phyloP scores from a whole-genome alignment of 768 basidiomycete species.

The Rickenella mellea region DNA sequence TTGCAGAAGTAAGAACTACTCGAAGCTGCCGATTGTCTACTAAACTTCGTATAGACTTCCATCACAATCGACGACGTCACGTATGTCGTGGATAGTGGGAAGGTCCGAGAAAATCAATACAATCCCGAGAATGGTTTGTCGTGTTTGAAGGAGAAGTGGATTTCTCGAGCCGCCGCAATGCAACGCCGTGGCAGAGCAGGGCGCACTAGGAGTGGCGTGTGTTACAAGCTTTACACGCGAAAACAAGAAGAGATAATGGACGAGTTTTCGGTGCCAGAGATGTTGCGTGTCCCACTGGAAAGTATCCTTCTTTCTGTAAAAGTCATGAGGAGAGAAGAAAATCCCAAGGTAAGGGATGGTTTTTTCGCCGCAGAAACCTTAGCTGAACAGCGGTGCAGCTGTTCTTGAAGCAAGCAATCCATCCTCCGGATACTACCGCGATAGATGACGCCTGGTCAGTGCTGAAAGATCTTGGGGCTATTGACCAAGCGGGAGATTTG shows the following conservation, averaged over 20 bases:
- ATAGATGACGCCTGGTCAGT: conserved; percentile 71
- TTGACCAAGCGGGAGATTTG: conserved; percentile 50
- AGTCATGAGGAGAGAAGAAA: conserved; percentile 63
- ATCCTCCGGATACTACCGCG: conserved; percentile 68
- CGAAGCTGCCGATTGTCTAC: neutral
- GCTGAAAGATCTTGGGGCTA: conserved; percentile 70
- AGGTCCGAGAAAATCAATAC: conserved; percentile 73
- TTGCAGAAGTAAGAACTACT: conserved; percentile 60
- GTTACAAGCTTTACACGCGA: conserved; percentile 83
- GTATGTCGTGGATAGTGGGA: conserved; percentile 78
- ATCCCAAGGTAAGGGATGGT: conserved; percentile 54
- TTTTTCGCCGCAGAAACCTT: conserved; percentile 9
- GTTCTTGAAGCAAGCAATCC: conserved; percentile 67
- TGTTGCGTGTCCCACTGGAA: conserved; percentile 79
- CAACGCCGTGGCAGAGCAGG: conserved; percentile 89
- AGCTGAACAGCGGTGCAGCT: conserved; percentile 23
- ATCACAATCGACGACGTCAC: conserved; percentile 87
- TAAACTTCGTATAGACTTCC: conserved; percentile 47
- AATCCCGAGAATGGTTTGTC: conserved; percentile 68
- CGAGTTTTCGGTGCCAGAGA: conserved; percentile 77
- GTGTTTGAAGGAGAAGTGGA: conserved; percentile 69
- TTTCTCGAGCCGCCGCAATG: conserved; percentile 66
- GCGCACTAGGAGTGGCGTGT: conserved; percentile 70
- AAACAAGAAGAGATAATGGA: conserved; percentile 61
- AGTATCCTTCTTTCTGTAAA: conserved; percentile 76